phyloP scores from a whole-genome alignment of 768 basidiomycete genomes.

The Baorangia bicolor region DNA sequence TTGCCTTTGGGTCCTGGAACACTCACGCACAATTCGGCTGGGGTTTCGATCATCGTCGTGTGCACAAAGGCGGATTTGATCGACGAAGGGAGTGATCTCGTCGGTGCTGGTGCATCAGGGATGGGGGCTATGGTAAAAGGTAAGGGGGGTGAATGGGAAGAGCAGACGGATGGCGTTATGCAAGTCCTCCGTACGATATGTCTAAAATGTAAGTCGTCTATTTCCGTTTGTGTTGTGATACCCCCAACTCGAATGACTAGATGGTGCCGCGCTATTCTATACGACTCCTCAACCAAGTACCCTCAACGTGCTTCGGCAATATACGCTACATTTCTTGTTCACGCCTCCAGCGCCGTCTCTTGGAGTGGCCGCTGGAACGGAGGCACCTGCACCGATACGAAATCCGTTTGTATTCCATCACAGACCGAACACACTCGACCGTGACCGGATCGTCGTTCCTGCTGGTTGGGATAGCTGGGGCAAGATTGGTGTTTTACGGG shows the following conservation, averaged over 20 bases:
- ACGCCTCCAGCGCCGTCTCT: constrained; percentile 58
- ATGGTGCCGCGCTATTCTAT: constrained; percentile 91
- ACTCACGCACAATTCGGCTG: constrained; percentile 82
- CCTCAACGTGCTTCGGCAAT: constrained; percentile 73
- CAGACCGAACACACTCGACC: constrained; percentile 88
- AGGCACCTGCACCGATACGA: constrained; percentile 50
- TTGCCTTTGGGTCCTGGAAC: constrained; percentile 84
- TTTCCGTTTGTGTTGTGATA: background rate
- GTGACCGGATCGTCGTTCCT: constrained; percentile 89
- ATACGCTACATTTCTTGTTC: constrained; percentile 72
- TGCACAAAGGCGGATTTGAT: constrained; percentile 95
- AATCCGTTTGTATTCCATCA: constrained; percentile 86
- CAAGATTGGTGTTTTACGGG: constrained; percentile 86
- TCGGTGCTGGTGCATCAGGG: constrained; percentile 66
- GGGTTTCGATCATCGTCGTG: constrained; percentile 83
- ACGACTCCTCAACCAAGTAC: constrained; percentile 81
- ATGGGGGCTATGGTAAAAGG: constrained; percentile 93
- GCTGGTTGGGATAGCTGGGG: constrained; percentile 99
- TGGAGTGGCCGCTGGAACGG: constrained; percentile 30
- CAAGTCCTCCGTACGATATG: constrained; percentile 93
- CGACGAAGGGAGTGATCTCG: constrained; percentile 74
- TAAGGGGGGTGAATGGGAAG: constrained; percentile 92
- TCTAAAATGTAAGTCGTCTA: constrained; percentile 71
- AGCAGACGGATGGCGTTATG: constrained; percentile 92
- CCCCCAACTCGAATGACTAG: constrained; percentile 40